A percentile compares a stretch with the other conserved stretches of the same genome.
Evolutionary conservation across 805 yeast species (phyloP).

Genomic region (Lipomyces anomalus): DNA sequence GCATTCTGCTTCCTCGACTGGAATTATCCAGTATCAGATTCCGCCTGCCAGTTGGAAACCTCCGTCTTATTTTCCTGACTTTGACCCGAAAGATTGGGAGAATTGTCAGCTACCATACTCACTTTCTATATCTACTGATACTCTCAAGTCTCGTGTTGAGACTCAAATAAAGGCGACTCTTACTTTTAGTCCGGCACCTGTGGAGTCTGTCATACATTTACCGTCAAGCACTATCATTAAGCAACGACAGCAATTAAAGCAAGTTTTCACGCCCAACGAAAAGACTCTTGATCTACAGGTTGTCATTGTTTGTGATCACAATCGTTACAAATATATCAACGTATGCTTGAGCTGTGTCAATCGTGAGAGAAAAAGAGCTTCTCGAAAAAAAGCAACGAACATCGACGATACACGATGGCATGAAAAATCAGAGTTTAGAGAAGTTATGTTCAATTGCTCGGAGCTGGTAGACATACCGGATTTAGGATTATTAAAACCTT

Average conservation of each 20-base stretch:
- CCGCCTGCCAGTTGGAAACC: conserved; percentile 21
- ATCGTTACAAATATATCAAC: conserved; percentile 47
- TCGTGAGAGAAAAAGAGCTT: conserved; percentile 89
- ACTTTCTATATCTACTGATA: conserved; percentile 52
- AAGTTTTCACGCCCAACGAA: conserved; percentile 27
- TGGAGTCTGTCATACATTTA: conserved; percentile 64
- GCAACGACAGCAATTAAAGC: conserved; percentile 65
- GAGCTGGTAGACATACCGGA: conserved; percentile 58
- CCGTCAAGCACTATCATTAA: conserved; percentile 86
- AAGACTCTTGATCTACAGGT: conserved; percentile 53
- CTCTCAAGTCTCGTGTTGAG: conserved; percentile 83
- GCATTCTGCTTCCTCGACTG: too few relatives aligned
- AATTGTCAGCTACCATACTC: conserved; percentile 3
- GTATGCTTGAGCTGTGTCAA: conserved; percentile 86
- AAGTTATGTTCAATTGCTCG: conserved; percentile 84
- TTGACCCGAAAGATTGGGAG: conserved; percentile 30
- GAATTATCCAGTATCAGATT: too few relatives aligned
- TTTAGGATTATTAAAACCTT: conserved; percentile 40
- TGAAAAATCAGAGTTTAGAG: conserved; percentile 66
- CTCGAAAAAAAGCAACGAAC: conserved; percentile 79
- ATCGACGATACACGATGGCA: conserved; percentile 76
- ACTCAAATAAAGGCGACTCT: conserved; percentile 83
- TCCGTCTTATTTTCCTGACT: conserved; percentile 19
- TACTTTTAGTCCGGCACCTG: conserved; percentile 68
- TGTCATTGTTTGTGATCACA: conserved; percentile 58